A percentile compares a stretch with the other conserved stretches of the same genome.
These are phyloP conservation scores for Metschnikowia lachancei DNA, from an alignment of 805 yeast species.

Conservation along the genomic window DNA sequence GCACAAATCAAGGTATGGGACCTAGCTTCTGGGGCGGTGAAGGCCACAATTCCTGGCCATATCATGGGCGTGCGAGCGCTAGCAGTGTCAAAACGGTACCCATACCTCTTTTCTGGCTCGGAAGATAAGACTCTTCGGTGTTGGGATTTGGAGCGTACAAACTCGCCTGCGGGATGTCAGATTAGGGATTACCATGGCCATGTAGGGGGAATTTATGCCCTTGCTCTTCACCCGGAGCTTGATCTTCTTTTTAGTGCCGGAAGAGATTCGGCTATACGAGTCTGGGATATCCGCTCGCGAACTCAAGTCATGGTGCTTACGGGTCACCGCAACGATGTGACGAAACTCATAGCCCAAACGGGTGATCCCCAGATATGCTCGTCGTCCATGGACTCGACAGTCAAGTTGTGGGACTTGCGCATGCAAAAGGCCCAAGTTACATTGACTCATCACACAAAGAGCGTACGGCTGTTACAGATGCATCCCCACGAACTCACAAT, in stretches of 20 bases:
- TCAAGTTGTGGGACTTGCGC: conserved; percentile 85
- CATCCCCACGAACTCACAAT: conserved; percentile 73
- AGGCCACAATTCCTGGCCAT: conserved; percentile 84
- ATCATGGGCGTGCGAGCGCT: conserved; percentile 83
- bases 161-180: conserved; percentile 47
- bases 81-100: conserved; percentile 69
- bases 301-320: conserved; percentile 69
- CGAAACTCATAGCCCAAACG: conserved; percentile 61
- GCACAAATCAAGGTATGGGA: conserved; percentile 91
- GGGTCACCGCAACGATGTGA: conserved; percentile 80
- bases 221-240: conserved; percentile 83
- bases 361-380: conserved; percentile 85
- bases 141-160: conserved; percentile 92
- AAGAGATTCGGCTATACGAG: conserved; percentile 77
- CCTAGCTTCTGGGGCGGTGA: conserved; percentile 63
- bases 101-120: conserved; percentile 86
- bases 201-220: conserved; percentile 79
- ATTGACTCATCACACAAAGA: conserved; percentile 80
- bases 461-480: conserved; percentile 68
- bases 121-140: conserved; percentile 92
- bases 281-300: conserved; percentile 91
- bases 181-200: conserved; percentile 93
- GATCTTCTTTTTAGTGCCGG: conserved; percentile 86
- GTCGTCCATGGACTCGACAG: conserved; percentile 79
- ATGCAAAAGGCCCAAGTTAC: conserved; percentile 71